Percentiles rank a stretch among this genome's conserved stretches.
These are phyloP conservation scores for Cercospora beticola DNA, from an alignment of 2,329 filamentous ascomycete species.

Conservation along the genomic window DNA sequence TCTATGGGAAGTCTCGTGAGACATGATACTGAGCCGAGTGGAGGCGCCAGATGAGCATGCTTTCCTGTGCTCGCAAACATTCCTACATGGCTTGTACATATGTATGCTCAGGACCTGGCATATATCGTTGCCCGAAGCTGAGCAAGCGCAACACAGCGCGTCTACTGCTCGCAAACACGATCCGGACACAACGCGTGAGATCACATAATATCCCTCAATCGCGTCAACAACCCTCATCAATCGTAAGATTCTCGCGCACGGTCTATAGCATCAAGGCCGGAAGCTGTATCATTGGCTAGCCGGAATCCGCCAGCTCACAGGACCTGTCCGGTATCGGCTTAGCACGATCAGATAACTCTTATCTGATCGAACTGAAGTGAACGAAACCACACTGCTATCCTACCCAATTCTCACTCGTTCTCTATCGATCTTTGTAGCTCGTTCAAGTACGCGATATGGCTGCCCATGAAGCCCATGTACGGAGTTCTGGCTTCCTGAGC, in stretches of 20 bases:
- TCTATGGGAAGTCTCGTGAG: neutral
- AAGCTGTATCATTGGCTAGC: neutral
- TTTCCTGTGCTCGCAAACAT: neutral
- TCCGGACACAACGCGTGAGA: neutral
- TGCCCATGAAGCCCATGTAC: neutral
- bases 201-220: neutral
- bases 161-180: neutral
- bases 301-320: neutral
- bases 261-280: neutral
- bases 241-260: constrained; percentile 11
- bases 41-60: neutral
- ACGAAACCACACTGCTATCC: constrained; percentile 1
- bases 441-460: neutral
- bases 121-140: neutral
- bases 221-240: neutral
- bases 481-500: constrained; percentile 12
- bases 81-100: neutral
- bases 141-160: neutral
- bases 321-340: constrained; percentile 2
- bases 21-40: neutral
- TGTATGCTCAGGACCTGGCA: neutral
- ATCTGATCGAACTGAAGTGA: constrained; percentile 15
- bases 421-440: neutral
- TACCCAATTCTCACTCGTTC: neutral
- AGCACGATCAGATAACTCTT: constrained; percentile 15